Evolutionary conservation across 2,329 filamentous ascomycete genomes (phyloP), one percentile per base, ranked within the genome.

Genomic region (Fusarium brachygibbosum): DNA sequence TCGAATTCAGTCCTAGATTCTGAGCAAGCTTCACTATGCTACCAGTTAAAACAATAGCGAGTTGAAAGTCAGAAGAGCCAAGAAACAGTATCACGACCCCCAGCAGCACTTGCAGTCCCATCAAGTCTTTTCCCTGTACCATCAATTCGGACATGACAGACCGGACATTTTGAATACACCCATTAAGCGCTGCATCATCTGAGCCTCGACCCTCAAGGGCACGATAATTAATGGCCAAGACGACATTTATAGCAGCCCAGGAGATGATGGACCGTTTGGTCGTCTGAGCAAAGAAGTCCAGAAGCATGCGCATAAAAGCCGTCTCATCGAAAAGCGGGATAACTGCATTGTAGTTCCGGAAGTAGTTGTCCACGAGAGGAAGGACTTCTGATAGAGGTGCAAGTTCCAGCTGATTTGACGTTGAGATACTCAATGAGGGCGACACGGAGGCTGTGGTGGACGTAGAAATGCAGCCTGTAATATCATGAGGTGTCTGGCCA

Each of bases 241-340:
- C 77, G 12, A 78, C 70, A 34, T 80, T 79, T 58, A 82, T 77
- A 10, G 77, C 75, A 2, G 78, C 79, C 74, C 78, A 79, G 1
- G 67, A 49, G 0, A 73, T 68, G 21, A 69, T 70, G 1, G 69
- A 66, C 6, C 71, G 37, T 25, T 57, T 52, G 10, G 57, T 38
- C 11, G 69, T 59, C 3, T 60, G 53, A 1, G 75, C 71, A 40
- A 79, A 80, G 63, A 77, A 80, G 2, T 77, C 74, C 0, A 76
- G 72, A 4, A 81, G 45, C 67, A 79, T 74, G 5, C 70, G 66
- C 74, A 79, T 79, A 28, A 81, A 80, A 1, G 64, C 66, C 4
- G 64, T 61, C 40, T 78, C 77, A 16, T 79, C 68, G 46, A 80
- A 81, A 5, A 82, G 58, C 1, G 79, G 79, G 6, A 79, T 58